A percentile compares a stretch with the other conserved stretches of the same genome.
These are phyloP conservation scores for Fusarium piperis DNA, from an alignment of 2,329 filamentous ascomycete genomes.

Conservation along the genomic window DNA sequence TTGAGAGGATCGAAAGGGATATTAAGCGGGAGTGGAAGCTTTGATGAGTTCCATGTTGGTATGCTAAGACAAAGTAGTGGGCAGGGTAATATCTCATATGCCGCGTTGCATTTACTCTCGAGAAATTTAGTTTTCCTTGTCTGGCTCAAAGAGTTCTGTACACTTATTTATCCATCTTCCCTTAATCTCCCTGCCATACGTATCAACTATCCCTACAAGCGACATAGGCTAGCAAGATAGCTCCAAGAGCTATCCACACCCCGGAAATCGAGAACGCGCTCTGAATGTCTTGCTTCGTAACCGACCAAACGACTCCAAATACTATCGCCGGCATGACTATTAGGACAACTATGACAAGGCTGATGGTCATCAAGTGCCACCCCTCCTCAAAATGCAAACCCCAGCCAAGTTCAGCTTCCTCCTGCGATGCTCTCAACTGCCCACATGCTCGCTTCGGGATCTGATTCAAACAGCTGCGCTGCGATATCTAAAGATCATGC, in stretches of 20 bases:
- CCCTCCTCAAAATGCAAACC: not conserved
- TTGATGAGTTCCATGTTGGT: not conserved
- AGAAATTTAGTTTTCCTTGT: no score
- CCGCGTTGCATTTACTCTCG: no score
- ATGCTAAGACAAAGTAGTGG: no score
- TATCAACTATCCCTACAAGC: not conserved
- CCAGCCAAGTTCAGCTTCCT: not conserved
- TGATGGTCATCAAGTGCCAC: not conserved
- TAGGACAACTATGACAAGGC: not conserved
- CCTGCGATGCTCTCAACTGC: not conserved
- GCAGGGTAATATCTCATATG: no score
- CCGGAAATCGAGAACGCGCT: not conserved
- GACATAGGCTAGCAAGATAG: not conserved
- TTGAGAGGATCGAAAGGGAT: constrained; percentile 63
- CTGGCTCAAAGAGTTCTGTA: no score
- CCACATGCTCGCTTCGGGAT: not conserved
- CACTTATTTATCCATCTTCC: not conserved
- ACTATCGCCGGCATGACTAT: not conserved
- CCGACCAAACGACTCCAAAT: not conserved
- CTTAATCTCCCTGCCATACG: not conserved
- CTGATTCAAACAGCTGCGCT: not conserved
- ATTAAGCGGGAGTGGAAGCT: not conserved
- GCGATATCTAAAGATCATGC: not conserved
- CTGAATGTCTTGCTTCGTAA: not conserved
- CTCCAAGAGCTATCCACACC: not conserved